phyloP scores from a whole-genome alignment of 108 stramenopile species.

The Nitzschia inconspicua region DNA sequence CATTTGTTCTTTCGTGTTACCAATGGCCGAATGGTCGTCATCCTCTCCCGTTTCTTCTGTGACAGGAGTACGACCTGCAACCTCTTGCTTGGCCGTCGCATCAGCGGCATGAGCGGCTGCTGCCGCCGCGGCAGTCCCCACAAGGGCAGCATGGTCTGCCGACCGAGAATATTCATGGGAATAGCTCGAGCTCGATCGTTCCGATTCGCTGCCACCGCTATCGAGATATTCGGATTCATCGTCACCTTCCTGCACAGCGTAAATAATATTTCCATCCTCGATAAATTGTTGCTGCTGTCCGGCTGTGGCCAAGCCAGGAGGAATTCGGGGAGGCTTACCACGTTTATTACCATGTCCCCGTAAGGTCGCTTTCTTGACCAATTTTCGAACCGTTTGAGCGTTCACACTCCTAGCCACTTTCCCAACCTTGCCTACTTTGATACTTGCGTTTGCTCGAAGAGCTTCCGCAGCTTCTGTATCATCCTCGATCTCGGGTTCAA shows the following conservation, averaged over 20 bases:
- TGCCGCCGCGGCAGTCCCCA: not conserved
- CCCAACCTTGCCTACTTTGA: conserved; percentile 59
- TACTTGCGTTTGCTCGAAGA: conserved; percentile 64
- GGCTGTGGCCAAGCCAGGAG: conserved; percentile 24
- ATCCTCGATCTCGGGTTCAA: conserved; percentile 57
- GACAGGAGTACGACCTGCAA: not conserved
- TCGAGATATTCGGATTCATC: not conserved
- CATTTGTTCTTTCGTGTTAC: not conserved
- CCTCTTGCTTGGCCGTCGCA: not conserved
- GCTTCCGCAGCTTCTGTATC: conserved; percentile 81
- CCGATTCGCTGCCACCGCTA: no score
- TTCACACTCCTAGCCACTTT: conserved; percentile 67
- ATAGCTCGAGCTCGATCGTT: no score
- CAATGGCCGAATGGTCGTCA: not conserved
- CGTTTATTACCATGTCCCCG: conserved; percentile 48
- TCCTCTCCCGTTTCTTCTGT: not conserved
- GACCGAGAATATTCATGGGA: no score
- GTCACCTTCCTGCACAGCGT: not conserved
- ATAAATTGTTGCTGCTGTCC: not conserved
- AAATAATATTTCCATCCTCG: not conserved
- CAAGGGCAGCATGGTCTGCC: no score
- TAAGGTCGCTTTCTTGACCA: conserved; percentile 49
- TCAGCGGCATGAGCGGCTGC: not conserved
- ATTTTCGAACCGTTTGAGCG: conserved; percentile 58
- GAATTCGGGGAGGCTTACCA: conserved; percentile 70